Evolutionary conservation across 139 green algal species (phyloP).

Genomic region (Astrephomene gubernaculifera): DNA sequence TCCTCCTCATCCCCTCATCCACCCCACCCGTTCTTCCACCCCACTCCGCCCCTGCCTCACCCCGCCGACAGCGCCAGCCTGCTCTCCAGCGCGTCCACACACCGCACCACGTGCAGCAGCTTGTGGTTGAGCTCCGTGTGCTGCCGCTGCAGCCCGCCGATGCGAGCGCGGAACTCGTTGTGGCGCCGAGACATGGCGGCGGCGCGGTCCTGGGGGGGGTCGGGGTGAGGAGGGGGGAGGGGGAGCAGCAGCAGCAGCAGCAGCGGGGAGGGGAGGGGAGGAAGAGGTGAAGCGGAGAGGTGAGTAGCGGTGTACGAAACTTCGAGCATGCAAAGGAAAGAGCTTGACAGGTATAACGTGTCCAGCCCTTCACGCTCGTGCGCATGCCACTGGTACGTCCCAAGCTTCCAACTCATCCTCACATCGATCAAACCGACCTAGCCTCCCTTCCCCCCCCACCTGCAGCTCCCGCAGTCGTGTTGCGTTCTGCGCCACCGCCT

Average conservation of each 20-base stretch:
- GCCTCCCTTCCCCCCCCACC: neutral
- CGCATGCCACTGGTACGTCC: too few relatives aligned
- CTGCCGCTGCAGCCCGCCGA: constrained; percentile 45
- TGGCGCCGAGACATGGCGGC: constrained; percentile 32
- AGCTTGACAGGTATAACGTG: too few relatives aligned
- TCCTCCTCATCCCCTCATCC: neutral
- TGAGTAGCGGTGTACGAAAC: too few relatives aligned
- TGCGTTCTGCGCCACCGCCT: constrained; percentile 55
- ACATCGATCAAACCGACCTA: too few relatives aligned
- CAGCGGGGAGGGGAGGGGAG: too few relatives aligned
- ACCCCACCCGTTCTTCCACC: too few relatives aligned
- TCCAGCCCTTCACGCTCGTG: too few relatives aligned
- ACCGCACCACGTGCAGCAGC: constrained; percentile 53
- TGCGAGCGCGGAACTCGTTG: constrained; percentile 34
- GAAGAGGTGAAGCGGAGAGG: too few relatives aligned
- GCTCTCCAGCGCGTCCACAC: constrained; percentile 63
- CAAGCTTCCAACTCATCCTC: too few relatives aligned
- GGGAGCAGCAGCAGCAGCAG: too few relatives aligned
- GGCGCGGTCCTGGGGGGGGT: constrained; percentile 13
- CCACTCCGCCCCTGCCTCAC: too few relatives aligned
- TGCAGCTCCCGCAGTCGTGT: constrained; percentile 45
- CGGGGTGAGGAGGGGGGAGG: neutral
- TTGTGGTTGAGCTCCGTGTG: constrained; percentile 61
- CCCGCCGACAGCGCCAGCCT: constrained; percentile 56
- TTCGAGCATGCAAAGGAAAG: too few relatives aligned